Evolutionary conservation across 257 asterid genomes (phyloP).

Genomic region (Craterostigma plantagineum): DNA sequence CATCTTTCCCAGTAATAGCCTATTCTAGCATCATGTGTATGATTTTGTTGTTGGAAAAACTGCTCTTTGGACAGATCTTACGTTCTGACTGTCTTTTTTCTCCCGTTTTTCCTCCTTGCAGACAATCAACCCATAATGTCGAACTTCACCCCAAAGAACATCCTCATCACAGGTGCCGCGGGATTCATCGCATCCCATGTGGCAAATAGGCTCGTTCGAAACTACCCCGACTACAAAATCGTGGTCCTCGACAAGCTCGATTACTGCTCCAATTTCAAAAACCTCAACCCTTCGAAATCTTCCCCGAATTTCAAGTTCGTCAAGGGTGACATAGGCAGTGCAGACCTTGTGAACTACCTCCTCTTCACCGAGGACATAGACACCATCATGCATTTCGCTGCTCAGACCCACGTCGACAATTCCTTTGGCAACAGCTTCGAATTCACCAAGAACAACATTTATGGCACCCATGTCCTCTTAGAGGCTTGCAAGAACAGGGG

Average conservation of each 20-base stretch:
- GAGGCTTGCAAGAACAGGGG: conserved; percentile 58
- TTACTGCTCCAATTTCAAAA: conserved; percentile 46
- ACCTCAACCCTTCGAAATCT: conserved; percentile 27
- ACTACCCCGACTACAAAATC: conserved; percentile 43
- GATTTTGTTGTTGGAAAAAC: no score
- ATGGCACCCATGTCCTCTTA: conserved; percentile 53
- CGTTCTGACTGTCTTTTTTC: no score
- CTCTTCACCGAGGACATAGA: conserved; percentile 45
- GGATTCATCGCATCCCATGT: conserved; percentile 67
- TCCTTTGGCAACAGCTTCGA: conserved; percentile 61
- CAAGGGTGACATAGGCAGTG: conserved; percentile 47
- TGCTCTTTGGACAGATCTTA: no score
- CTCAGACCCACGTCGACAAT: conserved; percentile 61
- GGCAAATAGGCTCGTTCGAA: conserved; percentile 45
- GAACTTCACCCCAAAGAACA: conserved; percentile 33
- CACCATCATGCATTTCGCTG: conserved; percentile 65
- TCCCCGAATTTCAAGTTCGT: conserved; percentile 60
- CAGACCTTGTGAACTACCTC: conserved; percentile 55
- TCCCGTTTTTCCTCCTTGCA: conserved; percentile 4
- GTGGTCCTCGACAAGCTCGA: conserved; percentile 64
- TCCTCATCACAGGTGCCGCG: conserved; percentile 67
- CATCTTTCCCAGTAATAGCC: no score
- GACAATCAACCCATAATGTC: conserved; percentile 16
- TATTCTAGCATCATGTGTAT: no score
- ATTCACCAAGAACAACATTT: conserved; percentile 61